Base-by-base conservation (phyloP, 176 grass and related monocot species). In the Musa acuminata region DNA sequence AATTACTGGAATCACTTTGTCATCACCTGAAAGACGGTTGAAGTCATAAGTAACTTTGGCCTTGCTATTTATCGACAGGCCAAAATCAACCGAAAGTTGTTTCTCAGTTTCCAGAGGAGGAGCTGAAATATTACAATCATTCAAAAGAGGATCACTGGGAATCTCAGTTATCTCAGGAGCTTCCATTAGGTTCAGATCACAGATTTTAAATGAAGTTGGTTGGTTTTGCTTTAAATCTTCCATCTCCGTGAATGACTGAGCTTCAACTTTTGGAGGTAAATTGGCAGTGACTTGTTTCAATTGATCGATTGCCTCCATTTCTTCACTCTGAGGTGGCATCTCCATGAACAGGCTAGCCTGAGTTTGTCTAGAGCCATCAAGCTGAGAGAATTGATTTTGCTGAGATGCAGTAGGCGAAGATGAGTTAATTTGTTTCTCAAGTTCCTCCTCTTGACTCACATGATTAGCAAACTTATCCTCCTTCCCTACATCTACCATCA, bases 111-210 rank as follows among this genome's bases (percentile, higher is more conserved):
- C 91, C 52, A 83, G 52, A 71, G 71, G 64, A 62, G 65, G 73
- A 53, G 66, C 74, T 43, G 72, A 64, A 79, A 49, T 67, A 13
- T 81, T 81, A 48, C 29, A 75, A 80, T 82, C 86, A 50, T 72
- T 77, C 52, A 83, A 72, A 81, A 64, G 24, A 85, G 71, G 71
- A 80, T 89, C 84, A 84, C 82, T 83, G 16, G 80, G 88, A 67
- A 87, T 84, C 75, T 99, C 91, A 74, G 81, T 75, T 81, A 88
- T 76, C 73, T 94, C 96, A 64, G 84, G 86, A 82, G 77, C 83
- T 69, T 86, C 83, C 82, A 91, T 79, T 53, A 99, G 74, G 76
- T 99, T 99, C 35, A 94, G 91, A 78, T 95, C 96, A 78, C 82
- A 83, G 35, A 84, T 91, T 80, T 98, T 89, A 94, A 99, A 98